phyloP scores from a whole-genome alignment of 1,284 basidiomycete species.

The Rhodotorula glutinis region DNA sequence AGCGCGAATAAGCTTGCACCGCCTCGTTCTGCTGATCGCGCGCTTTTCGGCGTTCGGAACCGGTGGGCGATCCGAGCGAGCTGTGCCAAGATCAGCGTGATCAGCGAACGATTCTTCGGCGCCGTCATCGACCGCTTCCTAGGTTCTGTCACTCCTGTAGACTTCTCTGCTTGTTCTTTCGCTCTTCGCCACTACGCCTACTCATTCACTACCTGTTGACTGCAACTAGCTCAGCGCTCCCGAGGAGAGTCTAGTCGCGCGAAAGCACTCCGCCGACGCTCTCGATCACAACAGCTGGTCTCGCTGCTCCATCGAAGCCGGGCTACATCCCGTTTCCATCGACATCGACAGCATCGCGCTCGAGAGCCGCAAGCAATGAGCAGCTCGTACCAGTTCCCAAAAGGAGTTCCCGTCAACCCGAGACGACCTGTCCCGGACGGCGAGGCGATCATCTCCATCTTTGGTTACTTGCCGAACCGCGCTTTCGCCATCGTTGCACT shows the following conservation, averaged over 20 bases:
- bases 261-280: no score
- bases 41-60: not conserved
- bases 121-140: no score
- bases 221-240: no score
- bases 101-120: not conserved
- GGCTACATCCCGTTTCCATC: no score
- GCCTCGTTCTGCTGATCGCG: constrained; percentile 1
- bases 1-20: not conserved
- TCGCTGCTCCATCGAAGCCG: no score
- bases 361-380: not conserved
- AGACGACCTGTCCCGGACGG: constrained; percentile 40
- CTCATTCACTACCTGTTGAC: no score
- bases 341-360: not conserved
- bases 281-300: no score
- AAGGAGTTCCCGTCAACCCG: constrained; percentile 45
- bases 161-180: no score
- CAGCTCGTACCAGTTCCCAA: not conserved
- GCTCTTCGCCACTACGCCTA: no score
- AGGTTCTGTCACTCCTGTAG: no score
- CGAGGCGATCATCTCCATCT: constrained; percentile 48
- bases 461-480: constrained; percentile 47
- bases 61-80: not conserved
- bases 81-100: not conserved
- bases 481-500: constrained; percentile 40
- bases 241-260: no score